phyloP scores from a whole-genome alignment of 2,329 filamentous ascomycete genomes.

The Tricladium varicosporioides region DNA sequence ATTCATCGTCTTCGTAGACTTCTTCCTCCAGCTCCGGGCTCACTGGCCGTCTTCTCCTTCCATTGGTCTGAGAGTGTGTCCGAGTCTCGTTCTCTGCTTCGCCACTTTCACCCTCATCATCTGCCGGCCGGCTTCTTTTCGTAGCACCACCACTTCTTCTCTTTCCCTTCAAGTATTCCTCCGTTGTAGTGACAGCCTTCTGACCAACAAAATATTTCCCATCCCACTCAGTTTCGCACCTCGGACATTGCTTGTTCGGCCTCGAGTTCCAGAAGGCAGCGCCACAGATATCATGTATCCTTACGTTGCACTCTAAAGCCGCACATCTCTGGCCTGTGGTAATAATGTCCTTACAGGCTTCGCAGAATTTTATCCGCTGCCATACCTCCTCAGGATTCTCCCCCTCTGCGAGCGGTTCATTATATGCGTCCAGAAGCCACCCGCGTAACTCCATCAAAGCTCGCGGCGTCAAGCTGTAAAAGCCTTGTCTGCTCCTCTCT shows the following conservation, averaged over 20 bases:
- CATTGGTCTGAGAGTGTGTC: neutral
- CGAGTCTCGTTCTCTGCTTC: neutral
- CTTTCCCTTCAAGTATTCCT: conserved; percentile 32
- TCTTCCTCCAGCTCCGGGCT: neutral
- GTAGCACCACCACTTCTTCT: conserved; percentile 27
- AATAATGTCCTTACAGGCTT: conserved; percentile 85
- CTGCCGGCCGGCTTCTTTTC: conserved; percentile 14
- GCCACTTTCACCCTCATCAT: conserved; percentile 15
- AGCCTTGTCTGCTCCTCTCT: conserved; percentile 67
- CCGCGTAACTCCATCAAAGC: conserved; percentile 79
- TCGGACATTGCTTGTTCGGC: conserved; percentile 59
- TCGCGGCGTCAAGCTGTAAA: conserved; percentile 73
- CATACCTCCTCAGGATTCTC: conserved; percentile 53
- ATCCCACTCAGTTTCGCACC: conserved; percentile 52
- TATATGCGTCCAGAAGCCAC: conserved; percentile 89
- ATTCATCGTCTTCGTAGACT: neutral
- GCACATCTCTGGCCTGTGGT: conserved; percentile 79
- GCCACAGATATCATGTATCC: conserved; percentile 76
- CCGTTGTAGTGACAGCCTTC: conserved; percentile 32
- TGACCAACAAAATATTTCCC: conserved; percentile 34
- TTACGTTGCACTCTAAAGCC: conserved; percentile 62
- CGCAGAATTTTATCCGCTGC: conserved; percentile 81
- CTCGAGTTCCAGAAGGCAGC: conserved; percentile 67
- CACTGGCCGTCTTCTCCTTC: neutral
- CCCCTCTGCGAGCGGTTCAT: conserved; percentile 55